Conservation (phyloP, 2,329 filamentous ascomycete species). For the Aspergillus felis region DNA sequence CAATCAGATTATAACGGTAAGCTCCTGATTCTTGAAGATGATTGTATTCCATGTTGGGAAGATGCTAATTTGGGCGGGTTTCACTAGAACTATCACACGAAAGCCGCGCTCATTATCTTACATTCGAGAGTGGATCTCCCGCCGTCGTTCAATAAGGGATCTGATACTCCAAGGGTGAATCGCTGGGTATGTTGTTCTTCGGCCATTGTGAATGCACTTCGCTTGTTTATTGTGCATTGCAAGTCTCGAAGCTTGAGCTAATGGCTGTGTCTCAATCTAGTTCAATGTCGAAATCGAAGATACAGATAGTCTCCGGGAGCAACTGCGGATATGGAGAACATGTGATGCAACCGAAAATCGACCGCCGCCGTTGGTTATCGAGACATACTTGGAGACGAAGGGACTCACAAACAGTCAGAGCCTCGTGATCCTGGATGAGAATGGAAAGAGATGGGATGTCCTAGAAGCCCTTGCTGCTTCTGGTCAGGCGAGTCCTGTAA, state of each 20-base stretch:
- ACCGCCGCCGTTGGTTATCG: constrained; percentile 81
- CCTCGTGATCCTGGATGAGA: constrained; percentile 80
- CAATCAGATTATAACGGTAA: constrained; percentile 89
- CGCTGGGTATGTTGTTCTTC: constrained; percentile 68
- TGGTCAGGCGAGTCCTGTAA: constrained; percentile 39
- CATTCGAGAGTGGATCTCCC: constrained; percentile 73
- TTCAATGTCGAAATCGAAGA: constrained; percentile 95
- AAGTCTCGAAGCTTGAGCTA: background rate
- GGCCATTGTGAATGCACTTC: background rate
- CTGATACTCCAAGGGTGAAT: constrained; percentile 64
- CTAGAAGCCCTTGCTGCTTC: constrained; percentile 72
- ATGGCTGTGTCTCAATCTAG: constrained; percentile 45
- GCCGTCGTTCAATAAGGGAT: constrained; percentile 52
- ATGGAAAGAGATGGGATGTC: constrained; percentile 90
- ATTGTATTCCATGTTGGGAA: constrained; percentile 3
- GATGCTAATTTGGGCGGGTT: constrained; percentile 17
- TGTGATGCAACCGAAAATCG: constrained; percentile 72
- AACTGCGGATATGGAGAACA: constrained; percentile 75
- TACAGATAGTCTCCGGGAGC: constrained; percentile 79
- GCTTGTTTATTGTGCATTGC: background rate
- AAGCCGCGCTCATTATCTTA: constrained; percentile 78
- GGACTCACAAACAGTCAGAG: constrained; percentile 78
- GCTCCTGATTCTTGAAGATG: constrained; percentile 13
- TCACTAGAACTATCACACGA: constrained; percentile 80
- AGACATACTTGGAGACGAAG: constrained; percentile 81